These are phyloP conservation scores for Colletotrichum sojae DNA, from an alignment of 2,329 filamentous ascomycete genomes.

Conservation along the genomic window DNA sequence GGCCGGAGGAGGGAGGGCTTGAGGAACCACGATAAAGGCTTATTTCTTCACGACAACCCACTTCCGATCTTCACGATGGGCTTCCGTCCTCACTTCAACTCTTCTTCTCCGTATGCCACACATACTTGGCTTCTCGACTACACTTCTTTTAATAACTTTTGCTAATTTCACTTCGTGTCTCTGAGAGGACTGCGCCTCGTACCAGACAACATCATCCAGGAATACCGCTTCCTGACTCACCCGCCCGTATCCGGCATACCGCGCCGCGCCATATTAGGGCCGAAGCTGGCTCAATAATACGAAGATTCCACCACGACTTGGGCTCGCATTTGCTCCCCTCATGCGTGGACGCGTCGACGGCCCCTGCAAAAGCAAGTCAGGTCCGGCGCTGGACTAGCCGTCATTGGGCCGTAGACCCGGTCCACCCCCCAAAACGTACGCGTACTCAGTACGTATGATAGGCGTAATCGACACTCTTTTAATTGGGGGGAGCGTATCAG, in stretches of 20 bases:
- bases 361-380: conserved; percentile 15
- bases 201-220: background rate
- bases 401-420: conserved; percentile 28
- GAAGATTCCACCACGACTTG: conserved; percentile 10
- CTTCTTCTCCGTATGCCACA: background rate
- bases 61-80: background rate
- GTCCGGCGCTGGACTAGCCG: conserved; percentile 13
- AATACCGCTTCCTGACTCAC: conserved; percentile 10
- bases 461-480: conserved; percentile 32
- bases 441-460: conserved; percentile 36
- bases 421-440: conserved; percentile 27
- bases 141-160: conserved; percentile 18
- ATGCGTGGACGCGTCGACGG: conserved; percentile 20
- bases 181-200: conserved; percentile 33
- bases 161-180: conserved; percentile 27
- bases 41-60: conserved; percentile 35
- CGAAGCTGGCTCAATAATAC: conserved; percentile 22
- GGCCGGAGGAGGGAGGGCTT: background rate
- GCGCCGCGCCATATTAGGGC: conserved; percentile 23
- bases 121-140: background rate
- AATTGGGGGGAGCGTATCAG: conserved; percentile 36
- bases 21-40: conserved; percentile 27
- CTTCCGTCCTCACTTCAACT: background rate
- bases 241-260: conserved; percentile 1
- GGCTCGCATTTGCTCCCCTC: conserved; percentile 3